Percentiles rank a stretch among this genome's conserved stretches.
phyloP scores from a whole-genome alignment of 441 rosid species.

The Erodium moschatum region DNA sequence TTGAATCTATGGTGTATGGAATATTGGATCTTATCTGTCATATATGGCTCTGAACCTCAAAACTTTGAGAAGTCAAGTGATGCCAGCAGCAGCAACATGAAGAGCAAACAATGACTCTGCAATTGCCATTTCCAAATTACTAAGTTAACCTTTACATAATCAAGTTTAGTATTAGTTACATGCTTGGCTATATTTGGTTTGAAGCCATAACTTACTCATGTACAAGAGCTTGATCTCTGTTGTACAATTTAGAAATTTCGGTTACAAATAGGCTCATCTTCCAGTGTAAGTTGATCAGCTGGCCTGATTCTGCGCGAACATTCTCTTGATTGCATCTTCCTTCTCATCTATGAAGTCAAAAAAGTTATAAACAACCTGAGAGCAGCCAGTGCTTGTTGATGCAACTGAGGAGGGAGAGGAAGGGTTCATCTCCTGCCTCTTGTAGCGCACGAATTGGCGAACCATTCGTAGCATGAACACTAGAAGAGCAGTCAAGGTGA shows the following conservation, averaged over 20 bases:
- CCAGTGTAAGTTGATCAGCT: conserved; percentile 21
- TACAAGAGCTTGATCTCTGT: neutral
- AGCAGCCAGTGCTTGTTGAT: conserved; percentile 23
- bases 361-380: conserved; percentile 39
- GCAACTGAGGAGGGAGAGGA: conserved; percentile 2
- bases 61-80: neutral
- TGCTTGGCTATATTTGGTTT: neutral
- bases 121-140: neutral
- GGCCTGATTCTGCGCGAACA: conserved; percentile 29
- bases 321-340: conserved; percentile 70
- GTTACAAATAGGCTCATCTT: neutral
- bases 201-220: neutral
- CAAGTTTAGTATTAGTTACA: neutral
- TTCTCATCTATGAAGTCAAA: conserved; percentile 66
- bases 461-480: conserved; percentile 42
- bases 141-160: neutral
- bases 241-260: neutral
- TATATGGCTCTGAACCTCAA: neutral
- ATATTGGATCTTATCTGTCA: neutral
- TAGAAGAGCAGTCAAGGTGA: conserved; percentile 40
- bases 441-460: conserved; percentile 47
- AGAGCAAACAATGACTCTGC: neutral
- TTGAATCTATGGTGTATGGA: neutral
- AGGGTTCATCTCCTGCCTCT: conserved; percentile 29
- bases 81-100: neutral